These are phyloP conservation scores for Linnemannia exigua DNA, from an alignment of 192 early-diverging fungal species.

Conservation along the genomic window DNA sequence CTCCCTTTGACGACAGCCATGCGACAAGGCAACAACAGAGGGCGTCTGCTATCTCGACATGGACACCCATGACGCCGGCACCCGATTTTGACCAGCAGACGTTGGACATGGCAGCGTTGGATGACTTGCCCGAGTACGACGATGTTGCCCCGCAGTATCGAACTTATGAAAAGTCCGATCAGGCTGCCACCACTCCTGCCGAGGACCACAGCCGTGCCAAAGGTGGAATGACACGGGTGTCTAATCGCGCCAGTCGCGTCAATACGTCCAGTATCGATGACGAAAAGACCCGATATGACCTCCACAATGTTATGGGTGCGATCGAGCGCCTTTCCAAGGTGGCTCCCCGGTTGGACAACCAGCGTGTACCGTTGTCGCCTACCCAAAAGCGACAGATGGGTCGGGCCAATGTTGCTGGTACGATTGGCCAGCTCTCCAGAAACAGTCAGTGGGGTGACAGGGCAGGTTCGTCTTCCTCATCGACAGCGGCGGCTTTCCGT, in stretches of 20 bases:
- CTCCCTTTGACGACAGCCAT: background rate
- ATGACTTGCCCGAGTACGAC: conserved; percentile 41
- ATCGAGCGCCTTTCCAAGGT: conserved; percentile 66
- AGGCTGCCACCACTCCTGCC: background rate
- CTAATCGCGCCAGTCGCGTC: conserved; percentile 1
- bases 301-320: conserved; percentile 65
- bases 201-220: background rate
- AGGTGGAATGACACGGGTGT: background rate
- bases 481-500: background rate
- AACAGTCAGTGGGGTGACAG: conserved; percentile 59
- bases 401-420: conserved; percentile 56
- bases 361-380: conserved; percentile 63
- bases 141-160: conserved; percentile 31
- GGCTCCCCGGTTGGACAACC: conserved; percentile 67
- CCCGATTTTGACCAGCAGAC: conserved; percentile 39
- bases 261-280: conserved; percentile 24
- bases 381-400: conserved; percentile 61
- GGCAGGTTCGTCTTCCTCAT: conserved; percentile 15
- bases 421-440: conserved; percentile 61
- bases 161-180: conserved; percentile 12
- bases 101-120: conserved; percentile 26
- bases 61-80: background rate
- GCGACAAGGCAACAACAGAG: conserved; percentile 13
- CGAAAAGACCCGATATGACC: conserved; percentile 64
- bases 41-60: background rate